Evolutionary conservation across 1,139 yeast species (phyloP), one percentile per base, ranked within the genome.

Genomic region (Zygoascus sp.): DNA sequence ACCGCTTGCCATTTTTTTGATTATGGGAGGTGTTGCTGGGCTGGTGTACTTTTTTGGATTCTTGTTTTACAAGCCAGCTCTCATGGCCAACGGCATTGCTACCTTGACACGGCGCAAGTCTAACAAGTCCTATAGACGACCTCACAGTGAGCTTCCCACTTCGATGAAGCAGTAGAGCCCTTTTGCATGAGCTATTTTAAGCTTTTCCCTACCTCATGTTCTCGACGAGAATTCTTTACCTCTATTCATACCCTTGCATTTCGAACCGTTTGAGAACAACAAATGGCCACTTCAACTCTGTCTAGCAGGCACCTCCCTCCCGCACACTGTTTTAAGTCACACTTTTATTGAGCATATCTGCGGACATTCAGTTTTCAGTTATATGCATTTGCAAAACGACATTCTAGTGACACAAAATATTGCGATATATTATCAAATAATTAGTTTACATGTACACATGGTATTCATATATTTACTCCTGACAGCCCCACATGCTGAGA

Each of bases 21-120:
- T 58, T 32, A 57, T 62, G 25, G 56, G 68, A 21, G 50, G 60
- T 19, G 71, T 71, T 15, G 72, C 72, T 32, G 53, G 66, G 39
- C 45, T 63, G 32, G 74, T 71, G 5, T 58, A 58, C 42, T 52
- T 50, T 20, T 52, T 54, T 5, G 58, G 57, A 2, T 42, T 57
- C 35, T 41, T 47, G 9, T 42, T 50, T 17, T 51, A 50, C 37
- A 37, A 45, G 17, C 56, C 56, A n/a, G 45, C 50, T 8, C 45
- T 42, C 32, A 32, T 50, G 34, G 39, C 50, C 32, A 49, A 47
- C 32, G 50, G 50, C 20, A 36, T 49, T 22, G 32, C 43, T 9
- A 35, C 36, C 5, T 21, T 35, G 35, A 28, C 39, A 7, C 34
- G 45, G 16, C 22, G 27, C 21, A 42, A 42, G 23, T 17, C 41